Base-by-base conservation (phyloP, 208 protist species). In the Leishmania martiniquensis region DNA sequence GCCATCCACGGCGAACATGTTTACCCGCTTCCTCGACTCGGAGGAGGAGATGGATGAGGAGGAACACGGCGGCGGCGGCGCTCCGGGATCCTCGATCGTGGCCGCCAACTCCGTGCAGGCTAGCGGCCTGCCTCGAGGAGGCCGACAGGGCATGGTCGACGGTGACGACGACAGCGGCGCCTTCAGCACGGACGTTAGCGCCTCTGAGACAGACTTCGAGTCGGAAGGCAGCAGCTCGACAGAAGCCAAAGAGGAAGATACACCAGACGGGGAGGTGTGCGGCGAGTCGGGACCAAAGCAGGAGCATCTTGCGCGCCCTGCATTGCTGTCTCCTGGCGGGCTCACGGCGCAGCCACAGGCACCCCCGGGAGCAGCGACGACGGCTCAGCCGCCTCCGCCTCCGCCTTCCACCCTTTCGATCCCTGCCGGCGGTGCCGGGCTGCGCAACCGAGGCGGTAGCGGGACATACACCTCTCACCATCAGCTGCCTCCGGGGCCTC, bases 1-100 rank as follows among this genome's bases (percentile, higher is more conserved):
- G 79, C 89, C 89, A 22, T 93, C 89, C 25, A 90, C 87, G 22
- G 78, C 81, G 15, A 93, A 91, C 84, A 91, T 93, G 87, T 84
- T 93, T 73, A 82, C 83, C 25, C 73, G 77, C 29, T 90, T 81
- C 59, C 78, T 85, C 22, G 87, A 88, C 63, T 72, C 81, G 0
- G 84, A 88, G 75, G 85, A 86, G 32, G 81, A 82, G 32, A 54
- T 80, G 34, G 80, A 80, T 15, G 81, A 85, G 34, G 82, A 79
- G 47, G 76, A 80, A 12, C 68, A 60, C 29, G 37, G 77, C 17
- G 75, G 55, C 1, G 60, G 69, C 62, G 77, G 59, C 37, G 70
- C 20, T 13, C 63, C 45, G 7, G 32, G 10, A 20, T 4, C 13
- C 22, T 62, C 39, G 52, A 78, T 34, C 45, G 81, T 55, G 45